These are phyloP conservation scores for Aureobasidium sp. DNA, from an alignment of 2,329 filamentous ascomycete species.

Conservation along the genomic window DNA sequence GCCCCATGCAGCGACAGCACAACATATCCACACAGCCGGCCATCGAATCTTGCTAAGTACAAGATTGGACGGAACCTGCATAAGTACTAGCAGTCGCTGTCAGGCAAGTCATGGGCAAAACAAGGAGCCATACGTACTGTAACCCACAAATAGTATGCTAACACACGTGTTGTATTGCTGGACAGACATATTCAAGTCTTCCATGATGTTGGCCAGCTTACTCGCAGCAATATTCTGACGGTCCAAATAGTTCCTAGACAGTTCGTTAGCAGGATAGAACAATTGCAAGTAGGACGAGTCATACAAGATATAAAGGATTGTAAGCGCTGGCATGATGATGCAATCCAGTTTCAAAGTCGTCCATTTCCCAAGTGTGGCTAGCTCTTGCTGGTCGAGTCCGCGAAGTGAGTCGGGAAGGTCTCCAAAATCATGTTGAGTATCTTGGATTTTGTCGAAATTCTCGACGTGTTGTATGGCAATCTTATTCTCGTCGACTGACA, in stretches of 20 bases:
- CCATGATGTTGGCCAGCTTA: slow-evolving; percentile 47
- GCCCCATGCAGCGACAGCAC: slow-evolving; percentile 30
- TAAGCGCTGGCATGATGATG: slow-evolving; percentile 7
- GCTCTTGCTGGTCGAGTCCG: background rate
- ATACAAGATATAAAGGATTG: slow-evolving; percentile 8
- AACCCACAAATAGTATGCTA: slow-evolving; percentile 38
- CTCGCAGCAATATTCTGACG: slow-evolving; percentile 55
- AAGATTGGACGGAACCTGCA: slow-evolving; percentile 30
- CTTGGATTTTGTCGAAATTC: background rate
- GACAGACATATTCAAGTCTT: slow-evolving; percentile 38
- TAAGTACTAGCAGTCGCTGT: slow-evolving; percentile 26
- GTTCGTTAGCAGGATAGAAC: background rate
- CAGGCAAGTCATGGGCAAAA: slow-evolving; percentile 26
- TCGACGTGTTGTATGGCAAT: slow-evolving; percentile 6
- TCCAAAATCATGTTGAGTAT: background rate
- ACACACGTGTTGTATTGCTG: slow-evolving; percentile 38
- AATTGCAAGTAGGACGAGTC: background rate
- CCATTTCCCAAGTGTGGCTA: background rate
- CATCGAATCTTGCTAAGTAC: slow-evolving; percentile 31
- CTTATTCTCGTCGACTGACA: background rate
- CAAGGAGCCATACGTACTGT: slow-evolving; percentile 24
- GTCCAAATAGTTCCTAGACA: slow-evolving; percentile 54
- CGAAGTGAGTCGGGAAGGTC: slow-evolving; percentile 3
- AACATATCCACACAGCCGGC: slow-evolving; percentile 28
- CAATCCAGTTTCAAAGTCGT: slow-evolving; percentile 4